These are phyloP conservation scores for Pilatotrama ljubarskyi DNA, from an alignment of 768 basidiomycete genomes.

Conservation along the genomic window DNA sequence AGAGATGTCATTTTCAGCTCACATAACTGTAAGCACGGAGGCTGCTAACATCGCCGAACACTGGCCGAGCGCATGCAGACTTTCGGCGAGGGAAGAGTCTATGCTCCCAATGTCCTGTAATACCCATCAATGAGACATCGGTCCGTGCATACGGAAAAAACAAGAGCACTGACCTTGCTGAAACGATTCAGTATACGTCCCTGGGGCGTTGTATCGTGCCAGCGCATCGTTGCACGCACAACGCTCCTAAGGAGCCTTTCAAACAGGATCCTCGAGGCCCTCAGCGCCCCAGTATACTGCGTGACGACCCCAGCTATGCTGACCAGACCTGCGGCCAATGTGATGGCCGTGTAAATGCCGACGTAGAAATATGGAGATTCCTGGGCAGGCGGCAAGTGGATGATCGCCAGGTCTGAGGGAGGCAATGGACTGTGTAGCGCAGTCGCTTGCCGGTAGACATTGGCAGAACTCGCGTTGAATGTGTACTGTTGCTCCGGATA, in stretches of 20 bases:
- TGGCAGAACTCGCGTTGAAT: slow-evolving; percentile 24
- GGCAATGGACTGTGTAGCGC: slow-evolving; percentile 10
- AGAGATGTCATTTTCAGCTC: slow-evolving; percentile 27
- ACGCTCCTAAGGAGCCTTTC: slow-evolving; percentile 64
- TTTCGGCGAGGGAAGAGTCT: slow-evolving; percentile 69
- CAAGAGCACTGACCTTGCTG: slow-evolving; percentile 48
- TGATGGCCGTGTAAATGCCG: slow-evolving; percentile 63
- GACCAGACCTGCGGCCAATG: slow-evolving; percentile 48
- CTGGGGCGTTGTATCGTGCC: slow-evolving; percentile 82
- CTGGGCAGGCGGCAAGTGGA: slow-evolving; percentile 46
- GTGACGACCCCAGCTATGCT: slow-evolving; percentile 48
- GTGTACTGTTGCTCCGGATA: slow-evolving; percentile 28
- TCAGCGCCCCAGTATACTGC: slow-evolving; percentile 61
- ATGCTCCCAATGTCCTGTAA: slow-evolving; percentile 80
- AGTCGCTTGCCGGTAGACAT: slow-evolving; percentile 23
- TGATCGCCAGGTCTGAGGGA: not conserved
- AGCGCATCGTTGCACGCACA: slow-evolving; percentile 83
- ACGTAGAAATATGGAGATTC: slow-evolving; percentile 75
- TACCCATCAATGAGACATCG: slow-evolving; percentile 1
- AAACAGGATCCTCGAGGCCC: slow-evolving; percentile 39
- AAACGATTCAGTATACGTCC: slow-evolving; percentile 89
- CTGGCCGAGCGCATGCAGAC: slow-evolving; percentile 73
- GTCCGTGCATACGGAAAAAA: not conserved
- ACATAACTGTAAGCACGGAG: slow-evolving; percentile 73
- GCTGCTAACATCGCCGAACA: slow-evolving; percentile 78